Evolutionary conservation across 2,329 filamentous ascomycete species (phyloP), one percentile per base, ranked within the genome.

Genomic region (Colletotrichum aenigma): DNA sequence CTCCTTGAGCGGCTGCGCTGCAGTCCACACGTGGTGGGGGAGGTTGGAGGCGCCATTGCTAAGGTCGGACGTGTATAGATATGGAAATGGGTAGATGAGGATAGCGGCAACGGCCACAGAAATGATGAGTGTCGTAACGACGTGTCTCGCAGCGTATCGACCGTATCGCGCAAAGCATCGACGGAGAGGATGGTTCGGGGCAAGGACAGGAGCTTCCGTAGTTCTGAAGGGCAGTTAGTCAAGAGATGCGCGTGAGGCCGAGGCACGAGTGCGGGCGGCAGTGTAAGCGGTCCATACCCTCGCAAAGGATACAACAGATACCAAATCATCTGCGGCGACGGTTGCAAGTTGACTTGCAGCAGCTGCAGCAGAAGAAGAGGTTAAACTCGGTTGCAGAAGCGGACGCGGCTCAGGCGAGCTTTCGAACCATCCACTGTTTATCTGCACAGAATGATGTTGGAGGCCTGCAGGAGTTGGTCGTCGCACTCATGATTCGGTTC

Each of bases 1-100:
- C 64, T 90, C 89, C 43, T 89, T 85, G 70, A 94, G 86, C 32
- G 93, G 91, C 75, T 92, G 91, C 7, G 93, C 93, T 48, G 93
- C 93, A 30, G 94, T 96, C 94, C 94, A 96, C 78, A 94, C 94
- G 89, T 96, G 93, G 80, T 93, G 92, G 34, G 94, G 94, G 9
- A 96, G 87, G 77, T 92, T 94, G 68, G 93, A 93, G 28, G 93
- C 91, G 78, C 93, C 92, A 81, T 92, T 93, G 79, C 91, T 91
- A 78, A 94, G 93, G 83, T 94, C 93, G 81, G 91, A 93, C 2
- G 92, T 93, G 83, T 94, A 94, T 66, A 96, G 90, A 81, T 95
- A 95, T 24, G 94, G 90, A 69, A 95, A 93, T 9, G 94, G 94
- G 80, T 95, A 96, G 76, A 93, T 91, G 70, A 96, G 89, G 68